Evolutionary conservation across 78 protist genomes (phyloP), one percentile per base, ranked within the genome.

Genomic region (Neovahlkampfia damariscottae): DNA sequence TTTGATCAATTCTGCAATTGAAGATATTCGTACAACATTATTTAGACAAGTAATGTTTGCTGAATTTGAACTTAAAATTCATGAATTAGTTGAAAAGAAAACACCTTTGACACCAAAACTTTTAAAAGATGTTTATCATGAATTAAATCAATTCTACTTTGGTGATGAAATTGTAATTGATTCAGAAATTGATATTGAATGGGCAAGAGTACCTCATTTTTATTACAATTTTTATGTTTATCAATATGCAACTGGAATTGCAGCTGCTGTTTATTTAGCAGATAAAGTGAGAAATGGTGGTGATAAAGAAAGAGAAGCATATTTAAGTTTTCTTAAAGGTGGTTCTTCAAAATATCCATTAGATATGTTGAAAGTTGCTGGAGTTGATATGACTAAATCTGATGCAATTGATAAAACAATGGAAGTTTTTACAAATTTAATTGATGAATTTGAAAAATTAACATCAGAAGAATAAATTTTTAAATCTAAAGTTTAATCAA

Each of bases 11-110:
- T n/a, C n/a, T n/a, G n/a, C n/a, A n/a, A 71, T 74, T 8, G 79
- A 76, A 8, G 73, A 76, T 74, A 32, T 62, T 10, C 72, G 76
- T 27, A 70, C 77, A 30, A 68, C 79, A 6, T 31, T 76, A 6
- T 76, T 76, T 37, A 8, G 79, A 8, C 79, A 76, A 10, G 9
- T 77, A 6, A 50, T 76, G 73, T 76, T 76, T 9, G 79, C 79
- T 8, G 79, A 76, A 9, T 76, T 76, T 70, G 79, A 76, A 34
- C 66, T 29, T 74, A 6, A 27, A 8, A 30, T 76, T 6, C 73
- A 76, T 34, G 72, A 76, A 8, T n/a, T 70, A 77, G 35, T 9
- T 8, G 74, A 68, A 6, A 7, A 8, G 79, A n/a, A 34, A 7
- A 9, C 7, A 29, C 72, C 76, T 7, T 9, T 59, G 8, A 73